Conservation (phyloP, 1,284 basidiomycete species). For the Waitea zeae region DNA sequence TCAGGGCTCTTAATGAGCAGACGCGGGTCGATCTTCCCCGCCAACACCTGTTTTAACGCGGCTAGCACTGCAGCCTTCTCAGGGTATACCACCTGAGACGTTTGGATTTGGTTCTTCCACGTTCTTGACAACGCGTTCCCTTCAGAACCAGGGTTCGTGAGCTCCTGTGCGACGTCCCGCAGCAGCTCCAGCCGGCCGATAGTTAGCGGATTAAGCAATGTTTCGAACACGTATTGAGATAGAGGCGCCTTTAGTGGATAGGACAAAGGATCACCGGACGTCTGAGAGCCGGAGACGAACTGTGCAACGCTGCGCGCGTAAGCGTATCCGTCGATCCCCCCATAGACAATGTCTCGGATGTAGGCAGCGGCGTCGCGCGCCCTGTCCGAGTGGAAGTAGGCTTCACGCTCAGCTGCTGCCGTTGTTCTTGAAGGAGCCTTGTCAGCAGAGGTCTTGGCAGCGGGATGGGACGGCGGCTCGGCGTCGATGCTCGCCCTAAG, state of each 20-base stretch:
- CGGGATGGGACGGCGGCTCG: slow-evolving; percentile 8
- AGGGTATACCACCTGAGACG: too few relatives aligned
- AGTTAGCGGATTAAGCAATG: slow-evolving; percentile 45
- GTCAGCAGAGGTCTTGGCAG: slow-evolving; percentile 6
- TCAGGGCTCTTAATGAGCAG: too few relatives aligned
- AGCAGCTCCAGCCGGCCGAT: slow-evolving; percentile 25
- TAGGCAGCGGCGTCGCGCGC: slow-evolving; percentile 43
- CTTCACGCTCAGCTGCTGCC: too few relatives aligned
- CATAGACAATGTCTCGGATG: slow-evolving; percentile 53
- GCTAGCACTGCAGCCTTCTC: too few relatives aligned
- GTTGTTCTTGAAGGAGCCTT: slow-evolving; percentile 29
- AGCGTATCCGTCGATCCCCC: slow-evolving; percentile 53
- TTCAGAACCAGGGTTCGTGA: too few relatives aligned
- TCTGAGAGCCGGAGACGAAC: slow-evolving; percentile 22
- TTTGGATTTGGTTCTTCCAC: too few relatives aligned
- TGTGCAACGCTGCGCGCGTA: slow-evolving; percentile 59
- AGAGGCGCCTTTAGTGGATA: slow-evolving; percentile 26
- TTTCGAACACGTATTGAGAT: slow-evolving; percentile 34
- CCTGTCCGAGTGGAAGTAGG: too few relatives aligned
- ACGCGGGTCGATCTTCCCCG: too few relatives aligned
- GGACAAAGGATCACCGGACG: slow-evolving; percentile 8
- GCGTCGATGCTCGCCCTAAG: slow-evolving; percentile 11
- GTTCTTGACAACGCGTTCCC: too few relatives aligned
- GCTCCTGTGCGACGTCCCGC: too few relatives aligned
- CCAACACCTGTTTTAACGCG: too few relatives aligned